Percentiles rank a stretch among this genome's conserved stretches.
phyloP scores from a whole-genome alignment of 805 yeast genomes.

The Vanderwaltozyma verrucispora region DNA sequence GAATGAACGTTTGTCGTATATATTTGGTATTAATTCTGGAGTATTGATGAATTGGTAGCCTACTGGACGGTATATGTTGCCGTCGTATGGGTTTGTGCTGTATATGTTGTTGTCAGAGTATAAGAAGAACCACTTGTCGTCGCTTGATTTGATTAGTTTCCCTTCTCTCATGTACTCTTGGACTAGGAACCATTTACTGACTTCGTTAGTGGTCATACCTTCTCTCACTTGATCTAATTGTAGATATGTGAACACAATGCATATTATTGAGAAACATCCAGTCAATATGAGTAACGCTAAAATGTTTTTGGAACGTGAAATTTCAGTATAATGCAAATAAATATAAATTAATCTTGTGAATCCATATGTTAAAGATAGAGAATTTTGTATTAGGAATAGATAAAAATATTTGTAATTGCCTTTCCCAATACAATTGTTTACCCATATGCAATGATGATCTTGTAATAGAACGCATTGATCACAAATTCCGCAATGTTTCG shows the following conservation, averaged over 20 bases:
- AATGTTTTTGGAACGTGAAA: slow-evolving; percentile 10
- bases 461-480: slow-evolving; percentile 49
- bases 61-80: slow-evolving; percentile 7
- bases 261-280: slow-evolving; percentile 34
- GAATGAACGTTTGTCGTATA: slow-evolving; percentile 25
- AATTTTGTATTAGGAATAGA: slow-evolving; percentile 42
- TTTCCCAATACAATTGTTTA: slow-evolving; percentile 67
- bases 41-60: slow-evolving; percentile 8
- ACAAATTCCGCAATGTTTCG: slow-evolving; percentile 68
- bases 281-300: slow-evolving; percentile 37
- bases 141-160: slow-evolving; percentile 19
- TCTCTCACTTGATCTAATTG: slow-evolving; percentile 43
- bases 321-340: slow-evolving; percentile 1
- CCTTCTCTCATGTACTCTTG: slow-evolving; percentile 40
- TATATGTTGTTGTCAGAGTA: slow-evolving; percentile 7
- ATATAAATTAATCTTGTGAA: slow-evolving; percentile 16
- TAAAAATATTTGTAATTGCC: slow-evolving; percentile 55
- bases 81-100: slow-evolving; percentile 26
- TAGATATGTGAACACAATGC: slow-evolving; percentile 33
- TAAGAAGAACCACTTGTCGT: slow-evolving; percentile 11
- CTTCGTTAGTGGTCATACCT: slow-evolving; percentile 72
- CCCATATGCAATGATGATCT: slow-evolving; percentile 69
- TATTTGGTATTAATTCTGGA: slow-evolving; percentile 17
- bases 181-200: slow-evolving; percentile 59
- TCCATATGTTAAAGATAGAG: slow-evolving; percentile 36